These are phyloP conservation scores for Chlamydomonas sp. DNA, from an alignment of 139 green algal genomes.

Conservation along the genomic window DNA sequence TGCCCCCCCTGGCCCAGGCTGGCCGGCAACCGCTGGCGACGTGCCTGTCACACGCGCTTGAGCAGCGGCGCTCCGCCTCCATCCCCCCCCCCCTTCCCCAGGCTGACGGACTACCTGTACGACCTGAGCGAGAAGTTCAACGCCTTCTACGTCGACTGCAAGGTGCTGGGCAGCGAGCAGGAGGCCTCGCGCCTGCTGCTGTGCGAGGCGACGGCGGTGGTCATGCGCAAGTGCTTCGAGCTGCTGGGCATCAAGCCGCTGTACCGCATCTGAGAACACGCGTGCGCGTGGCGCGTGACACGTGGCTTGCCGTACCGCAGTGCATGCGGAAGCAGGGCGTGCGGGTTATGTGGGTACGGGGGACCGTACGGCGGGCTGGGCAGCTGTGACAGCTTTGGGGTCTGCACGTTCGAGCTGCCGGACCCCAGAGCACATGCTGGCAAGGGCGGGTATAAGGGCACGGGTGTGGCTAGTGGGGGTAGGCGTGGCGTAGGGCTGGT, in stretches of 20 bases:
- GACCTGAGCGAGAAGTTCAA: conserved; percentile 91
- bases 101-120: conserved; percentile 96
- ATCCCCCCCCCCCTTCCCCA: conserved; percentile 6
- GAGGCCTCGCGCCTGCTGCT: conserved; percentile 92
- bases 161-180: conserved; percentile 85
- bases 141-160: conserved; percentile 95
- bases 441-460: no score
- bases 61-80: not conserved
- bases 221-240: conserved; percentile 94
- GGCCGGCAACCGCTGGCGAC: not conserved
- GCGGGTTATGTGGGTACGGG: no score
- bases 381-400: no score
- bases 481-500: no score
- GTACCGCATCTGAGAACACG: conserved; percentile 83
- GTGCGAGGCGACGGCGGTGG: conserved; percentile 84
- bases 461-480: no score
- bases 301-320: no score
- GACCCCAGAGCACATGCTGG: no score
- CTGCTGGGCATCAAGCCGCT: conserved; percentile 94
- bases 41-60: no score
- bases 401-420: no score
- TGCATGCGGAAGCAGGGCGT: no score
- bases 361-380: no score
- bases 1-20: not conserved
- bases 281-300: no score